A percentile compares a stretch with the other conserved stretches of the same genome.
Evolutionary conservation across 441 rosid species (phyloP).

Genomic region (Gossypium gossypioides): DNA sequence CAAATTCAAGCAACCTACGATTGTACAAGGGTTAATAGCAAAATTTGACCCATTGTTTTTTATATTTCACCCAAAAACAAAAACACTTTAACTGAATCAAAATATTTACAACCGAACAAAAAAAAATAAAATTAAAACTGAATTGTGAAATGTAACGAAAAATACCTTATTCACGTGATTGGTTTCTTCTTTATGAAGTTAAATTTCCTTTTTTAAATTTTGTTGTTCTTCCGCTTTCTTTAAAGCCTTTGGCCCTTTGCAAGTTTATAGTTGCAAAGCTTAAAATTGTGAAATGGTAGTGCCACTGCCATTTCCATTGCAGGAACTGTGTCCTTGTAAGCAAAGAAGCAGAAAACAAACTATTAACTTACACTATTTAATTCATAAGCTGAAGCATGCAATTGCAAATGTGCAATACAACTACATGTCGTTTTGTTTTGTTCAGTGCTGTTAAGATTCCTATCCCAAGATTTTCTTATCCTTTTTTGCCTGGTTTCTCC

Average conservation of each 20-base stretch:
- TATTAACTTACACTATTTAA: neutral
- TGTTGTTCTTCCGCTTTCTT: neutral
- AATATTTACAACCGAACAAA: neutral
- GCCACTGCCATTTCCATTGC: neutral
- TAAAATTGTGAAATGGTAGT: neutral
- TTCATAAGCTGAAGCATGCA: neutral
- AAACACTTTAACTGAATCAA: neutral
- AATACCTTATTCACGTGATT: neutral
- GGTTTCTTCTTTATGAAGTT: neutral
- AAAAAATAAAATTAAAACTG: neutral
- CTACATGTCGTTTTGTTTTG: neutral
- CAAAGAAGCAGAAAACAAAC: neutral
- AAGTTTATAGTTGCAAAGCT: neutral
- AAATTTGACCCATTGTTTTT: too few relatives aligned
- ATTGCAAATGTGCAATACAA: neutral
- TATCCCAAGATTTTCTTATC: neutral
- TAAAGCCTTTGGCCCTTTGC: neutral
- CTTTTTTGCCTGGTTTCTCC: slow-evolving; percentile 1
- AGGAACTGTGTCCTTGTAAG: neutral
- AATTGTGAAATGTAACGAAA: neutral
- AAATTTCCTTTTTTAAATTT: neutral
- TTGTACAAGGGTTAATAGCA: too few relatives aligned
- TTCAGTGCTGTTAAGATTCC: slow-evolving; percentile 9
- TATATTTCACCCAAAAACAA: too few relatives aligned
- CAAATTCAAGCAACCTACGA: too few relatives aligned